These are phyloP conservation scores for Pyricularia pennisetigena DNA, from an alignment of 2,329 filamentous ascomycete species.

Conservation along the genomic window DNA sequence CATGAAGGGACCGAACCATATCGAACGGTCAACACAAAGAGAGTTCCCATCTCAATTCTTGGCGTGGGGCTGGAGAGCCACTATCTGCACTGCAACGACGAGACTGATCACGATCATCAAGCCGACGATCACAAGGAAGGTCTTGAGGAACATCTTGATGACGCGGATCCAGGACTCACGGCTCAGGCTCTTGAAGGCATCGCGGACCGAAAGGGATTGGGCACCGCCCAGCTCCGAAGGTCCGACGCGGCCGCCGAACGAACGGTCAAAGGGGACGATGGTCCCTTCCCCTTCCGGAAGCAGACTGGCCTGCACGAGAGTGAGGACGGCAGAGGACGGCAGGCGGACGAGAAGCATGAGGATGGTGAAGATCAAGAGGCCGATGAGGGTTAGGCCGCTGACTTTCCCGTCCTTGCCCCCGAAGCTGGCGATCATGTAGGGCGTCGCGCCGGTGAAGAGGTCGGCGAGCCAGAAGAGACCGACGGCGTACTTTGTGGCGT, in stretches of 20 bases:
- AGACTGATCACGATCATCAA: slow-evolving; percentile 34
- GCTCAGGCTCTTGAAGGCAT: slow-evolving; percentile 74
- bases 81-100: slow-evolving; percentile 28
- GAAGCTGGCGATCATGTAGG: slow-evolving; percentile 32
- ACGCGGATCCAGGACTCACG: slow-evolving; percentile 63
- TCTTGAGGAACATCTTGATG: slow-evolving; percentile 66
- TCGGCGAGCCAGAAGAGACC: slow-evolving; percentile 50
- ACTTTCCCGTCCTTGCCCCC: slow-evolving; percentile 31
- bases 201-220: slow-evolving; percentile 59
- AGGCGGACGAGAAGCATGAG: slow-evolving; percentile 59
- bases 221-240: slow-evolving; percentile 65
- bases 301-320: slow-evolving; percentile 79
- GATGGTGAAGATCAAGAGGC: slow-evolving; percentile 35
- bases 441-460: slow-evolving; percentile 37
- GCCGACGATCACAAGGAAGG: slow-evolving; percentile 44
- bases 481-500: slow-evolving; percentile 59
- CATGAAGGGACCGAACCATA: not conserved
- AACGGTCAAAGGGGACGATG: slow-evolving; percentile 84
- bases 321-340: slow-evolving; percentile 65
- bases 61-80: not conserved
- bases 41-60: not conserved
- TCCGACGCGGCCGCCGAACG: slow-evolving; percentile 67
- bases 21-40: not conserved
- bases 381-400: slow-evolving; percentile 36
- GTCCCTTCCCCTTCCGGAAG: slow-evolving; percentile 73